Evolutionary conservation across 129 eudicot genomes (phyloP), one percentile per base, ranked within the genome.

Genomic region (Artemisia argyi): DNA sequence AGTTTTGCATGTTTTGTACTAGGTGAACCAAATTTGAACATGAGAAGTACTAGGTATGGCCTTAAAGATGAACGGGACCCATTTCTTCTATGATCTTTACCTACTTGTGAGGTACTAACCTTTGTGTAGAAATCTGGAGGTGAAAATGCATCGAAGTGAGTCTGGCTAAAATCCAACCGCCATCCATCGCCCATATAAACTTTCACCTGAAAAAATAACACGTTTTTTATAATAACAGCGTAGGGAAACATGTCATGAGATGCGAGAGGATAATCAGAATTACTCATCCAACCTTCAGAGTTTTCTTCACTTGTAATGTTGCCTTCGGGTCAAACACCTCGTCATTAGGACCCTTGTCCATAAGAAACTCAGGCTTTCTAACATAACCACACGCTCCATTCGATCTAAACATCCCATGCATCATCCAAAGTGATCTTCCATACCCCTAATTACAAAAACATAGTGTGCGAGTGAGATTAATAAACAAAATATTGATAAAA

Each of bases 111-210:
- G 32, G 48, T 42, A 26, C 72, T n/a, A 13, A 89, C 95, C 97
- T 88, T 91, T 26, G 87, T 79, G 73, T 91, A 91, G 82, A 90
- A 90, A 77, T 90, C 97, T 46, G 97, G 97, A 13, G 97, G 97
- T n/a, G 97, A 90, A 78, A 70, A 88, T 12, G 89, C 68, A 73
- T 91, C 95, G 66, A 91, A 91, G 69, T 91, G 97, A 18, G 97
- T 91, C 47, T 85, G 94, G 78, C 89, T 88, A 73, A 91, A 91
- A 82, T 91, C 97, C 79, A 83, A 63, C 61, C 91, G 95, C 97
- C 97, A 91, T 65, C 97, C 97, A 16, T 91, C 90, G 7, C 97
- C 97, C 88, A 91, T 69, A 79, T 91, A 91, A 20, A 91, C 83
- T 35, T 77, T 80, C 35, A 91, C 92, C 97, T 91, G 87, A 39